Evolutionary conservation across 2,329 filamentous ascomycete species (phyloP), one percentile per base, ranked within the genome.

Genomic region (Fusarium circinatum): DNA sequence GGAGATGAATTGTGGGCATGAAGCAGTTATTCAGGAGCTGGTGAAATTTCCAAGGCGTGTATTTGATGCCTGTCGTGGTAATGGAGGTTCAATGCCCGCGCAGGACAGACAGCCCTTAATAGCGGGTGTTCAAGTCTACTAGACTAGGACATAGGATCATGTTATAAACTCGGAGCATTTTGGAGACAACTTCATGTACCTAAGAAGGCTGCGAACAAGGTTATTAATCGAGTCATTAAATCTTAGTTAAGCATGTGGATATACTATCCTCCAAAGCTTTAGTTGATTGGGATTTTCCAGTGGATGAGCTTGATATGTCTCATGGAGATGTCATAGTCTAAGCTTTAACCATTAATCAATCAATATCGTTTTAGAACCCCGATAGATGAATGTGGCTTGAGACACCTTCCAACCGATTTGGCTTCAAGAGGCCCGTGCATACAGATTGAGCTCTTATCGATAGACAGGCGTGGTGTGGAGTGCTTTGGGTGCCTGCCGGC

Each of bases 381-480:
- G 71, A 60, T 74, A 75, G 20, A 52, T 75, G 71, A 74, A 74
- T 74, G 63, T 51, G 59, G 59, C 68, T 68, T 71, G 66, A 57
- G 52, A 68, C 24, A 38, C 52, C 51, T 59, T 45, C n/a, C 26
- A 52, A 42, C 39, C 32, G 61, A 28, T 68, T 42, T 30, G 24
- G 34, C 22, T 22, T 17, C 14, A 26, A 48, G 28, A 38, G 47
- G 56, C 20, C 65, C 65, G 65, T 73, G 68, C 72, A 26, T 22
- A 18, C n/a, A 63, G 66, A 58, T 69, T 59, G 26, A 64, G 63
- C 72, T 65, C 65, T 74, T 76, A 76, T 76, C 74, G 74, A 76
- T 75, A 76, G 70, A 38, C 10, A 36, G 47, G 28, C 26, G 49
- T 57, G 63, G 58, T 30, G 51, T 67, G 61, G 60, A 48, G 45